Base-by-base conservation (phyloP, 2,329 filamentous ascomycete genomes). In the Venturia effusa region DNA sequence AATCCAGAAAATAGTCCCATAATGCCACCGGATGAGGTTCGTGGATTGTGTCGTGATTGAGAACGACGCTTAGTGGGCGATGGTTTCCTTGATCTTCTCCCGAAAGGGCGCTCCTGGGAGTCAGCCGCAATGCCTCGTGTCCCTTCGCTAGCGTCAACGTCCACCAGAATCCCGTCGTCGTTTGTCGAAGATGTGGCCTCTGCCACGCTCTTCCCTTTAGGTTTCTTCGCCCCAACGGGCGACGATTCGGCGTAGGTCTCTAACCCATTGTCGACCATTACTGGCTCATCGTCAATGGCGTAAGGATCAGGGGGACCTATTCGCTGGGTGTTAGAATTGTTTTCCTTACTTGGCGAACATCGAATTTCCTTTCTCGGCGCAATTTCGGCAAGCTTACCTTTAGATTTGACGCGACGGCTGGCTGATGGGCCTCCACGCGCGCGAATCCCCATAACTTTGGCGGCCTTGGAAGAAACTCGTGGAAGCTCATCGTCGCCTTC, bases 1-100 rank as follows among this genome's bases (percentile, higher is more conserved):
- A 66, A n/a, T 27, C 39, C 59, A n/a, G 61, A 62, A 30, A 66
- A 63, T 6, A 66, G 30, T 32, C 61, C 64, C 65, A 66, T 66
- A 34, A 66, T 34, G 63, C 64, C 64, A 39, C 65, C 65, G 19
- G 37, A 24, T 61, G 34, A 48, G n/a, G 54, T n/a, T 45, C 41
- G 19, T 37, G 62, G 62, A 39, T 41, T 57, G 40, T 34, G 22
- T 55, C 61, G 61, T 30, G 61, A 63, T 40, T 39, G 32, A 27
- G 61, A 63, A 15, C 51, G 61, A 37, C 60, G 60, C 37, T 40
- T 61, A 8, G 27, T 27, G 43, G 34, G 41, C 34, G 61, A 55
- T 55, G 61, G 61, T 40, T 45, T 51, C 32, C 45, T 45, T 27
- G 40, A 51, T 24, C 60, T 27, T 17, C 41, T 45, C 22, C 41